phyloP scores from a whole-genome alignment of 345 rosid genomes.

The Aethionema arabicum region DNA sequence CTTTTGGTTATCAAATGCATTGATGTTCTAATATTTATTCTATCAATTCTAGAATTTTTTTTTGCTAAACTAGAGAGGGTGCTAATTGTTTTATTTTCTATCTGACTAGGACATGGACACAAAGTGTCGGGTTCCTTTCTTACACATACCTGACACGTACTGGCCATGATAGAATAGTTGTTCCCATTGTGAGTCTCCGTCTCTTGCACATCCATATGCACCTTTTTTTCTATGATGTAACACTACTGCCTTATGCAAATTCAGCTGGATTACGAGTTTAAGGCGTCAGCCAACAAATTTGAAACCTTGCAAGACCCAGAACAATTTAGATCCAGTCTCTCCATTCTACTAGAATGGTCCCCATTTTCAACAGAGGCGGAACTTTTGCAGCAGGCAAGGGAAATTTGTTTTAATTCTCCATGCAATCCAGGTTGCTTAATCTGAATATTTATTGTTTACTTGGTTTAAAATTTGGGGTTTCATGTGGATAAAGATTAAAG shows the following conservation, averaged over 20 bases:
- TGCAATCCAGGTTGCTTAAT: conserved; percentile 16
- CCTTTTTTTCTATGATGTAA: conserved; percentile 16
- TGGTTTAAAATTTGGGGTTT: neutral
- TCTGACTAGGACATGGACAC: conserved; percentile 56
- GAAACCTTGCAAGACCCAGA: conserved; percentile 53
- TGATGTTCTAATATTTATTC: conserved; percentile 1
- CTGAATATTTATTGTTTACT: conserved; percentile 11
- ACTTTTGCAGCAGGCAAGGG: conserved; percentile 83
- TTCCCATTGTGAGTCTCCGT: conserved; percentile 77
- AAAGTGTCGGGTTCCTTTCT: conserved; percentile 87
- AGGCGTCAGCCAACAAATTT: conserved; percentile 40
- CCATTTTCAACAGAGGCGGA: conserved; percentile 83
- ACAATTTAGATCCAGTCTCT: conserved; percentile 60
- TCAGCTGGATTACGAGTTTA: conserved; percentile 80
- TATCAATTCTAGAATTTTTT: neutral
- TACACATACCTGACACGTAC: conserved; percentile 74
- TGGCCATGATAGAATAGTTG: conserved; percentile 83
- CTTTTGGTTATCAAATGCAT: conserved; percentile 11
- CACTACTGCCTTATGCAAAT: conserved; percentile 14
- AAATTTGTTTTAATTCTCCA: conserved; percentile 6
- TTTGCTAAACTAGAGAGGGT: conserved; percentile 4
- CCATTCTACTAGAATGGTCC: conserved; percentile 80
- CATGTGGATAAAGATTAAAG: neutral
- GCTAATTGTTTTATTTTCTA: conserved; percentile 22
- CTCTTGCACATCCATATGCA: conserved; percentile 8